A percentile compares a stretch with the other conserved stretches of the same genome.
Conservation (phyloP, 2,329 filamentous ascomycete species). For the Chaetomiaceae sp. region DNA sequence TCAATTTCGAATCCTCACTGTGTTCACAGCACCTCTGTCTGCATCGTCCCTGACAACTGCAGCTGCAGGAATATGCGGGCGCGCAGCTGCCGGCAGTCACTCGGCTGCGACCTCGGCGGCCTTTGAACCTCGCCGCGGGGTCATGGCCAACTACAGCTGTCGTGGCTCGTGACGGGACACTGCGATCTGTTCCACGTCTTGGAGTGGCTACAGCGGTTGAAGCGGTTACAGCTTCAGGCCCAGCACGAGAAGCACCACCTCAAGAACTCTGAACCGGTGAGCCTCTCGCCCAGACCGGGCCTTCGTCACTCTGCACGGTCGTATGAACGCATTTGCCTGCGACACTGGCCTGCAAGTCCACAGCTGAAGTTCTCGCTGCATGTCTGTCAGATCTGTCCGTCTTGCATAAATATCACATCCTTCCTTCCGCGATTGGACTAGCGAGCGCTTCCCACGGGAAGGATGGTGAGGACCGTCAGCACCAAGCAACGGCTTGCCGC, state of each 20-base stretch:
- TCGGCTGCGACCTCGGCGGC: background rate
- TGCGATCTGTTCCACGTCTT: too few relatives aligned
- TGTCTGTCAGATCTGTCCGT: constrained; percentile 1
- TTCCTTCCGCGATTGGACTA: constrained; percentile 7
- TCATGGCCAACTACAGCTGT: too few relatives aligned
- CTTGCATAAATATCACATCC: constrained; percentile 22
- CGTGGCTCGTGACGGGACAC: too few relatives aligned
- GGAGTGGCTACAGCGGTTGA: too few relatives aligned
- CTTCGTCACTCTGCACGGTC: too few relatives aligned
- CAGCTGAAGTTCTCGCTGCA: constrained; percentile 9
- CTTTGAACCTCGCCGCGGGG: too few relatives aligned
- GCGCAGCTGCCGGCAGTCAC: constrained; percentile 4
- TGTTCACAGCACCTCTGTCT: background rate
- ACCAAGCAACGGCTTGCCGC: constrained; percentile 8
- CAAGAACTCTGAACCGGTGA: too few relatives aligned
- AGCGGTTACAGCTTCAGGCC: too few relatives aligned
- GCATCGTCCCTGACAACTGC: background rate
- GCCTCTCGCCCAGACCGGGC: too few relatives aligned
- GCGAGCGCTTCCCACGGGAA: background rate
- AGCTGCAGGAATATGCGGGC: constrained; percentile 5
- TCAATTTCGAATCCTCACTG: background rate
- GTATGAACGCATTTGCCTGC: background rate
- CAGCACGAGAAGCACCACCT: too few relatives aligned
- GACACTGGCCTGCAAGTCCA: background rate
- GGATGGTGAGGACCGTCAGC: constrained; percentile 1